Percentiles rank a stretch among this genome's conserved stretches.
Conservation (phyloP, 2,329 filamentous ascomycete species). For the Calonectria pseudoturangicola region DNA sequence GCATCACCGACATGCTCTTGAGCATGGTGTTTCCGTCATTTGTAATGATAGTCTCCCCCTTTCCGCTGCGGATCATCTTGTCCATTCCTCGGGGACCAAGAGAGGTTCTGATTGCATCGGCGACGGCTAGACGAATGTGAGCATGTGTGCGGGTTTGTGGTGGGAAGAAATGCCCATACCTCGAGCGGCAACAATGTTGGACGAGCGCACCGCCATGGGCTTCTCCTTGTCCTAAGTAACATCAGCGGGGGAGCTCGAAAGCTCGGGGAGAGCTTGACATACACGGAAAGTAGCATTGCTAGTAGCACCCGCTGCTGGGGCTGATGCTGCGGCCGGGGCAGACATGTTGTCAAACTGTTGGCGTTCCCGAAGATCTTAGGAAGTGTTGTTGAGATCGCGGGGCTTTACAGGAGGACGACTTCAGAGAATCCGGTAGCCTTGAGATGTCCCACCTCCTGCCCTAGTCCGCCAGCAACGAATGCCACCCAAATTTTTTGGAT, state of each 20-base stretch:
- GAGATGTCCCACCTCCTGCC: slow-evolving; percentile 64
- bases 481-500: slow-evolving; percentile 63
- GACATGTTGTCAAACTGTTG: slow-evolving; percentile 63
- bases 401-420: slow-evolving; percentile 58
- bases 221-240: slow-evolving; percentile 88
- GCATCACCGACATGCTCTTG: slow-evolving; percentile 99
- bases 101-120: slow-evolving; percentile 97
- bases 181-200: slow-evolving; percentile 98
- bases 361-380: slow-evolving; percentile 49
- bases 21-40: slow-evolving; percentile 99
- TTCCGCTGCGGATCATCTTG: slow-evolving; percentile 99
- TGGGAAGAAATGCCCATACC: slow-evolving; percentile 70
- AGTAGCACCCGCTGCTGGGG: slow-evolving; percentile 60
- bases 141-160: slow-evolving; percentile 29
- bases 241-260: slow-evolving; percentile 63
- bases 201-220: slow-evolving; percentile 95
- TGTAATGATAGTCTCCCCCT: slow-evolving; percentile 98
- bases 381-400: slow-evolving; percentile 55
- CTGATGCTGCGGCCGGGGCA: slow-evolving; percentile 61
- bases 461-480: slow-evolving; percentile 60
- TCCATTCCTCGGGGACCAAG: slow-evolving; percentile 98
- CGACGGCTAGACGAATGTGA: slow-evolving; percentile 79
- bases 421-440: slow-evolving; percentile 57
- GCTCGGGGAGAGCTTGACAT: slow-evolving; percentile 59
- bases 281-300: slow-evolving; percentile 76